Conservation (phyloP, 176 grass and related monocot species). For the Zizania latifolia region DNA sequence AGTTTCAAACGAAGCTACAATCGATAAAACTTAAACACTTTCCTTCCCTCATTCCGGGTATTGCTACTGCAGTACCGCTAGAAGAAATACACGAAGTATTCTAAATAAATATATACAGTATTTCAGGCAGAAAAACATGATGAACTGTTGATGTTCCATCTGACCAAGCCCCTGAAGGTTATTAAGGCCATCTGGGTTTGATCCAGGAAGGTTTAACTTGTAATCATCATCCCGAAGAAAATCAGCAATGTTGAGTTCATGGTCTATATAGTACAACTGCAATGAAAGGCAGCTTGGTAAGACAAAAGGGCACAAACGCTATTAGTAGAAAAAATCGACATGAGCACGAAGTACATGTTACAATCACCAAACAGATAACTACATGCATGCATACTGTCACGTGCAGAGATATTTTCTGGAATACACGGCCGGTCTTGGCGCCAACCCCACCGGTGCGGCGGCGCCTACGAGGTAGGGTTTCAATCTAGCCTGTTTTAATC, state of each 20-base stretch:
- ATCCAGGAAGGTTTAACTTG: slow-evolving; percentile 37
- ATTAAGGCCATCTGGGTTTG: slow-evolving; percentile 38
- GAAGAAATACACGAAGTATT: too few relatives aligned
- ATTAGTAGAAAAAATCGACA: not conserved
- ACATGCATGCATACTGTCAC: not conserved
- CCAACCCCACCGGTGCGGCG: too few relatives aligned
- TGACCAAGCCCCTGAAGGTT: slow-evolving; percentile 40
- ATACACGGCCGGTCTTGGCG: too few relatives aligned
- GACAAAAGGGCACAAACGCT: slow-evolving; percentile 16
- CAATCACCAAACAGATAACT: slow-evolving; percentile 5
- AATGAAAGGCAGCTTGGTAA: slow-evolving; percentile 22
- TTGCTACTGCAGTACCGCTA: too few relatives aligned
- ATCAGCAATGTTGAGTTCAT: slow-evolving; percentile 60
- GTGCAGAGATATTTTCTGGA: too few relatives aligned
- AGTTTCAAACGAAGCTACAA: too few relatives aligned
- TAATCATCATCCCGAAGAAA: slow-evolving; percentile 50
- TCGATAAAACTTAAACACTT: too few relatives aligned
- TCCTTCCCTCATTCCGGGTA: too few relatives aligned
- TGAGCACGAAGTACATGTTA: not conserved
- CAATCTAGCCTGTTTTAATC: too few relatives aligned
- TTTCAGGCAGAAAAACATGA: slow-evolving; percentile 39
- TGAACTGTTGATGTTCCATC: slow-evolving; percentile 53
- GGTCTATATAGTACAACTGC: slow-evolving; percentile 69
- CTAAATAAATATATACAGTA: too few relatives aligned
- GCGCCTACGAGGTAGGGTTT: too few relatives aligned